Base-by-base conservation (phyloP, 805 yeast species). In the Saturnispora mendoncae region DNA sequence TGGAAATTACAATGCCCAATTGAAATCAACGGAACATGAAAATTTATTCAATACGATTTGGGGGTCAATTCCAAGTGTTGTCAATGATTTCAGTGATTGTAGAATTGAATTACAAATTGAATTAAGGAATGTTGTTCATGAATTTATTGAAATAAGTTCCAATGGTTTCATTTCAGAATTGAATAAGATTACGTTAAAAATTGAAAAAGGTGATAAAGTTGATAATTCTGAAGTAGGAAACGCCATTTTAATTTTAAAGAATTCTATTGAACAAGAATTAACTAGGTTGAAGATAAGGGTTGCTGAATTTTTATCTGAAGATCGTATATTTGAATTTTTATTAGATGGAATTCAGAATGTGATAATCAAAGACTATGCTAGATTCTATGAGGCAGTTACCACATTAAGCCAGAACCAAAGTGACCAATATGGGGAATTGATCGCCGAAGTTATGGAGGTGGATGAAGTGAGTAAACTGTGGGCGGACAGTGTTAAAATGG, bases 11-110 rank as follows among this genome's bases (percentile, higher is more conserved):
- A 33, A 26, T 3, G 27, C 42, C 10, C 33, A 44, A 27, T 36
- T 46, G 18, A 46, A 34, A 12, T 42, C 47, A 9, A 41, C 37
- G 4, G 44, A 45, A 12, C 42, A 44, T 24, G 47, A 44, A 28
- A 32, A 41, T 20, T 51, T 60, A 12, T 37, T 58, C 30, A 48
- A 54, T 41, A 25, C 52, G 14, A 20, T 61, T 24, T 41, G 73
- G 47, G 84, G 78, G 20, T 69, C 84, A 1, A 83, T 81, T 2
- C 96, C 95, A 0, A 78, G 73, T 47, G 85, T 86, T 12, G 81
- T 84, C 12, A 80, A 77, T 51, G 80, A 84, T 55, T 81, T 81
- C 83, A 73, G 80, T 35, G 96, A 88, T 61, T 92, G 78, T 41
- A 67, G 68, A 43, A 60, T 60, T 34, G 97, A 88, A 56, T 65